A percentile compares a stretch with the other conserved stretches of the same genome.
Evolutionary conservation across 1,139 yeast species (phyloP).

Genomic region (Lizanozyma gosingica): DNA sequence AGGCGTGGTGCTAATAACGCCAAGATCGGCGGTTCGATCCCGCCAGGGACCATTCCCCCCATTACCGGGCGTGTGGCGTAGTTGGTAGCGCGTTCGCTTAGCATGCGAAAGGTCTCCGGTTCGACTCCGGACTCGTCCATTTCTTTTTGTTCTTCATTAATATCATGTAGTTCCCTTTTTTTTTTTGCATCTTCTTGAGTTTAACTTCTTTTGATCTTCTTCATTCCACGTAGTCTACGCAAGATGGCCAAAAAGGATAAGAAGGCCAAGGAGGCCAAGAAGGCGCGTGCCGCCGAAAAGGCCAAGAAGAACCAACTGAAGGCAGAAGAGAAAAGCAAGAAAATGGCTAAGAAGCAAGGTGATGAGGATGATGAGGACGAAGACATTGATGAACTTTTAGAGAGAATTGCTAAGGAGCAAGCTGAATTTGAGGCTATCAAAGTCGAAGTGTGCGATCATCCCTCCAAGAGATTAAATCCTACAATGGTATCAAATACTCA

Average conservation of each 20-base stretch:
- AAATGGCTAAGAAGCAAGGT: constrained; percentile 64
- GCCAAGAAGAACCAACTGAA: constrained; percentile 67
- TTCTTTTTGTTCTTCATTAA: constrained; percentile 1
- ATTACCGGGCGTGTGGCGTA: constrained; percentile 43
- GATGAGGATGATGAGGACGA: constrained; percentile 79
- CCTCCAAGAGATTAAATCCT: constrained; percentile 64
- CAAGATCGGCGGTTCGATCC: constrained; percentile 16
- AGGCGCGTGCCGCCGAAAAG: constrained; percentile 82
- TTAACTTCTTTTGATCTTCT: background rate
- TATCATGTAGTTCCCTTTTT: no score
- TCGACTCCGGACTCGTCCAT: constrained; percentile 48
- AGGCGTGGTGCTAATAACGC: constrained; percentile 36
- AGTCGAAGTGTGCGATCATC: constrained; percentile 48
- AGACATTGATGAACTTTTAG: constrained; percentile 79
- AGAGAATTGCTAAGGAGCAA: constrained; percentile 72
- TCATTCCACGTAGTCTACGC: no score
- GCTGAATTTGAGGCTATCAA: constrained; percentile 66
- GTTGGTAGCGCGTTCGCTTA: constrained; percentile 50
- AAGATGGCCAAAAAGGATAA: constrained; percentile 87
- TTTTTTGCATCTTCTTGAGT: background rate
- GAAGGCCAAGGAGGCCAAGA: constrained; percentile 83
- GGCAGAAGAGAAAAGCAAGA: constrained; percentile 66
- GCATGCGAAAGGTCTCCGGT: constrained; percentile 50
- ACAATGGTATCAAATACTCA: constrained; percentile 64
- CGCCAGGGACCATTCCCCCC: background rate